Percentiles rank a stretch among this genome's conserved stretches.
Evolutionary conservation across 495 filamentous ascomycete genomes (phyloP).

Genomic region (Neurospora sp.): DNA sequence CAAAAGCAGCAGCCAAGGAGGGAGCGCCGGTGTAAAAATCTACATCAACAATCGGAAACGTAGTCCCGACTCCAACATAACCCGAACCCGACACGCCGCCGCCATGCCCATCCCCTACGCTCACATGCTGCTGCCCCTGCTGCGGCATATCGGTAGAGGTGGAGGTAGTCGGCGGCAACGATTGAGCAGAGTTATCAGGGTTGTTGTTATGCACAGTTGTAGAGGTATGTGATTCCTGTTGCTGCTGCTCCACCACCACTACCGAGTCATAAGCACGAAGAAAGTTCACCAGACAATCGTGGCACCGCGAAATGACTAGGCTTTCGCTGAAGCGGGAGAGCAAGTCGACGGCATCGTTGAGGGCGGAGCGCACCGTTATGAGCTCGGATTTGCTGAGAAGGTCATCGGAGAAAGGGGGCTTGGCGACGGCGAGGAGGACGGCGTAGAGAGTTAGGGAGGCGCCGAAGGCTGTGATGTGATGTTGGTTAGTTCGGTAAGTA

Average conservation of each 20-base stretch:
- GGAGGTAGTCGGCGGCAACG: not conserved
- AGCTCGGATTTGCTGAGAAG: not conserved
- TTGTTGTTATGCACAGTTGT: not conserved
- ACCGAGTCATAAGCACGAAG: not conserved
- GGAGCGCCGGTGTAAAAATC: not conserved
- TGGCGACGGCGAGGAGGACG: not conserved
- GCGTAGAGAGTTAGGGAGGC: not conserved
- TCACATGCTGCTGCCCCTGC: not conserved
- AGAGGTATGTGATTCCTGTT: not conserved
- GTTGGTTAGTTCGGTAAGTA: not conserved
- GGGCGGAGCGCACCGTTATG: not conserved
- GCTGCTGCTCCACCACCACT: not conserved
- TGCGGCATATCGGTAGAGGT: not conserved
- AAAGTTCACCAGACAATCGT: not conserved
- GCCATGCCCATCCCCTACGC: not conserved
- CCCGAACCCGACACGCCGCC: not conserved
- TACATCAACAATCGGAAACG: not conserved
- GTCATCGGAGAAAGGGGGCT: not conserved
- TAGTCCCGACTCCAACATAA: not conserved
- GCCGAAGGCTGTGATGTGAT: not conserved
- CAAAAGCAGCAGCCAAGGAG: not conserved
- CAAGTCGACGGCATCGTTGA: not conserved
- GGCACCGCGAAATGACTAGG: not conserved
- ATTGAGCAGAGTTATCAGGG: not conserved
- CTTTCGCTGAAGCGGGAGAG: not conserved